A percentile compares a stretch with the other conserved stretches of the same genome.
These are phyloP conservation scores for Cylindrodendrum hubeiense DNA, from an alignment of 2,329 filamentous ascomycete species.

Conservation along the genomic window DNA sequence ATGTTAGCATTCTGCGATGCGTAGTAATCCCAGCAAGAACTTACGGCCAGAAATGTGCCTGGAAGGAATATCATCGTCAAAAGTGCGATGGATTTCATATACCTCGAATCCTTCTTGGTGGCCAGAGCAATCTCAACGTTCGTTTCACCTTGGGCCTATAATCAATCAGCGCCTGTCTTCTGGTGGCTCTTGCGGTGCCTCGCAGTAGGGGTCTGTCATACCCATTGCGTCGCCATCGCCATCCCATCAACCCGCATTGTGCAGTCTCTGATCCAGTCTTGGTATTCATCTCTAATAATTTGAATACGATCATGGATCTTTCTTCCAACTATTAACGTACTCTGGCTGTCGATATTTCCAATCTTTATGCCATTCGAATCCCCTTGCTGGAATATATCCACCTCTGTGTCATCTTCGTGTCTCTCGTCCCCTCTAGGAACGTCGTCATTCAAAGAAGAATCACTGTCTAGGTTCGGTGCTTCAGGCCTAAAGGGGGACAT, in stretches of 20 bases:
- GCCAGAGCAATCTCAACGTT: conserved; percentile 21
- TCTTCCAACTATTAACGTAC: neutral
- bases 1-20: neutral
- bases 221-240: conserved; percentile 23
- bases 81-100: conserved; percentile 22
- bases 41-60: conserved; percentile 20
- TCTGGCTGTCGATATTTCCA: neutral
- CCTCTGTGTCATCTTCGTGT: neutral
- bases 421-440: too few relatives aligned
- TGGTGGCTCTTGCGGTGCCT: neutral
- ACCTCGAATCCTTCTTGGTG: conserved; percentile 1
- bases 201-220: neutral
- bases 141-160: conserved; percentile 16
- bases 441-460: too few relatives aligned
- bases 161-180: neutral
- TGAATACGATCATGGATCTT: conserved; percentile 4
- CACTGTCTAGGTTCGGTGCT: too few relatives aligned
- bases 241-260: conserved; percentile 19
- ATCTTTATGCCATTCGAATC: too few relatives aligned
- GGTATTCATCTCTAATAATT: conserved; percentile 18
- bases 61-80: conserved; percentile 25
- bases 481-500: too few relatives aligned
- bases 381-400: neutral
- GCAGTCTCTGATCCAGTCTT: conserved; percentile 22
- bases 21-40: neutral